Evolutionary conservation across 345 rosid species (phyloP).

Genomic region (Euphorbia pulcherrima): DNA sequence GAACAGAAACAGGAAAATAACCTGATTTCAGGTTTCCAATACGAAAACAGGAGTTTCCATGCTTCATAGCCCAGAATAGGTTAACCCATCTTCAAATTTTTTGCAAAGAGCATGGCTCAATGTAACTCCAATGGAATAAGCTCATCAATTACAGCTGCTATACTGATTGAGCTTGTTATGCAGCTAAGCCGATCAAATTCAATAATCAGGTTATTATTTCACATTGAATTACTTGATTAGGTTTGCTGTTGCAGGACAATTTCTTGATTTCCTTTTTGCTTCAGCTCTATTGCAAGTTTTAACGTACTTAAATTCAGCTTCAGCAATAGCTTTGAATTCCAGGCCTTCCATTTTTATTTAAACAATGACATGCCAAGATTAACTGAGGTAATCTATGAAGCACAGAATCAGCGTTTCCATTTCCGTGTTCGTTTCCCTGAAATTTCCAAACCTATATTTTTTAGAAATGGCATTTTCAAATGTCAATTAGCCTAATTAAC

Average conservation of each 20-base stretch:
- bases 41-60: too few relatives aligned
- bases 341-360: background rate
- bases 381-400: background rate
- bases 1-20: too few relatives aligned
- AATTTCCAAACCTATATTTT: too few relatives aligned
- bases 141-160: constrained; percentile 62
- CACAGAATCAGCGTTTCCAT: too few relatives aligned
- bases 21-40: too few relatives aligned
- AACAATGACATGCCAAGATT: background rate
- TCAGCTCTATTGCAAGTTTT: background rate
- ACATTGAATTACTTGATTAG: background rate
- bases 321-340: background rate
- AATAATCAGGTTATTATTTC: background rate
- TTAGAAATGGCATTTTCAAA: too few relatives aligned
- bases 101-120: too few relatives aligned
- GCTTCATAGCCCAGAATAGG: too few relatives aligned
- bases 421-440: too few relatives aligned
- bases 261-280: background rate
- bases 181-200: background rate
- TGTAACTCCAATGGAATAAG: constrained; percentile 54
- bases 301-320: too few relatives aligned
- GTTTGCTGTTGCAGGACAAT: background rate
- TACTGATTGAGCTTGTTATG: constrained; percentile 29
- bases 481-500: too few relatives aligned
- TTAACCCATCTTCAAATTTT: too few relatives aligned